A percentile compares a stretch with the other conserved stretches of the same genome.
Conservation (phyloP, 2,329 filamentous ascomycete species). For the Grosmannia clavigera region DNA sequence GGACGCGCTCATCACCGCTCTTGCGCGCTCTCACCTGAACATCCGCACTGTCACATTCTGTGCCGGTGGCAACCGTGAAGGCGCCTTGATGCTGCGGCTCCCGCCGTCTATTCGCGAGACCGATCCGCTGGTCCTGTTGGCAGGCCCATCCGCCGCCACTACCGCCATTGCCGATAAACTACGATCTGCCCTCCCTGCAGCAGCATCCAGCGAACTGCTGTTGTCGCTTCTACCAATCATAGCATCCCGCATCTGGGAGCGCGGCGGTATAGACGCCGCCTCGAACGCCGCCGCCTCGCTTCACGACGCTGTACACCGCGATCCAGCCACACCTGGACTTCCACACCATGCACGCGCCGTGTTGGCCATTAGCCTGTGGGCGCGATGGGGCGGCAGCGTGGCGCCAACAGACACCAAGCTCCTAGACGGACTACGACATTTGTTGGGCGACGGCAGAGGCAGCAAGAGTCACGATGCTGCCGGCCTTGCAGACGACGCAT, state of each 20-base stretch:
- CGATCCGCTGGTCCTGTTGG: slow-evolving; percentile 45
- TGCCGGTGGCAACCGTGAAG: slow-evolving; percentile 73
- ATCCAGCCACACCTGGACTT: slow-evolving; percentile 59
- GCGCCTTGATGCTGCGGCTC: slow-evolving; percentile 63
- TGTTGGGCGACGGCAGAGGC: slow-evolving; percentile 21
- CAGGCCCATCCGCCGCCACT: neutral
- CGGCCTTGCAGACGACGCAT: slow-evolving; percentile 16
- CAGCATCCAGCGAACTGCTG: neutral
- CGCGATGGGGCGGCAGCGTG: slow-evolving; percentile 58
- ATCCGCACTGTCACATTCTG: slow-evolving; percentile 72
- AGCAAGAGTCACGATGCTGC: neutral
- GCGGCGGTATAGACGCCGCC: slow-evolving; percentile 32
- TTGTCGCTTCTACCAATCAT: slow-evolving; percentile 24
- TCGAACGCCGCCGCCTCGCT: slow-evolving; percentile 55
- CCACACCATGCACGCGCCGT: slow-evolving; percentile 60
- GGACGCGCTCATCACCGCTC: slow-evolving; percentile 55
- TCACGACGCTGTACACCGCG: slow-evolving; percentile 57
- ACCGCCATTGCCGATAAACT: slow-evolving; percentile 26
- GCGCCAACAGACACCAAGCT: slow-evolving; percentile 34
- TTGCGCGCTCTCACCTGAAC: slow-evolving; percentile 35
- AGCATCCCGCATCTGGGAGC: slow-evolving; percentile 37
- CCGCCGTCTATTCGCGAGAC: slow-evolving; percentile 44
- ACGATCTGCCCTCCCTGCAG: slow-evolving; percentile 27
- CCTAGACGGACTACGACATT: slow-evolving; percentile 26
- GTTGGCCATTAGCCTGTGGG: slow-evolving; percentile 58